These are phyloP conservation scores for Aurifilum marmelostoma DNA, from an alignment of 2,329 filamentous ascomycete genomes.

Conservation along the genomic window DNA sequence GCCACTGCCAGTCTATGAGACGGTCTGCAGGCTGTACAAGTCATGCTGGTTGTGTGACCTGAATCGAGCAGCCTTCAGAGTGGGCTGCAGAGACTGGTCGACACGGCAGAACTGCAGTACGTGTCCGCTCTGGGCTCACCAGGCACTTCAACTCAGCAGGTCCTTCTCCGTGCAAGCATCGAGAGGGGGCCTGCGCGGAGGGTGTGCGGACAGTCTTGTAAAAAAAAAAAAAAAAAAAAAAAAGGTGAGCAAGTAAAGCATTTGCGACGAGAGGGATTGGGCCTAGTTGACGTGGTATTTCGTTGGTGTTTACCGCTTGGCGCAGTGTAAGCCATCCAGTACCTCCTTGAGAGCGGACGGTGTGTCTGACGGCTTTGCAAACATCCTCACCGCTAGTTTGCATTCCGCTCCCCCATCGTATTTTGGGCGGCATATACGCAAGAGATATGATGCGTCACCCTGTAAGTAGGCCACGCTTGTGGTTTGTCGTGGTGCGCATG, in stretches of 20 bases:
- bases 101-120: slow-evolving; percentile 1
- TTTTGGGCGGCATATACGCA: slow-evolving; percentile 21
- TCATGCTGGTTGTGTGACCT: neutral
- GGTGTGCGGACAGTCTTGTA: too few species aligned
- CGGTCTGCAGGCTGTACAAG: neutral
- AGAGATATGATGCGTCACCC: slow-evolving; percentile 11
- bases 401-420: slow-evolving; percentile 20
- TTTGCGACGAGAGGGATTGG: neutral
- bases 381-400: slow-evolving; percentile 27
- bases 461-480: neutral
- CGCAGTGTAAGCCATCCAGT: neutral
- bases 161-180: neutral
- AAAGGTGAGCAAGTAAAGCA: neutral
- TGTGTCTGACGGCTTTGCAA: slow-evolving; percentile 1
- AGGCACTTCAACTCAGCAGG: neutral
- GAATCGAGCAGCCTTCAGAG: neutral
- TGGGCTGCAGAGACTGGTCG: slow-evolving; percentile 1
- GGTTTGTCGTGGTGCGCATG: slow-evolving; percentile 4
- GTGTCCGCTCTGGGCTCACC: neutral
- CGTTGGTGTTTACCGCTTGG: neutral
- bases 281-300: neutral
- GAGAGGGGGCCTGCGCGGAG: neutral
- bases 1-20: neutral
- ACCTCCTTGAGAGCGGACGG: slow-evolving; percentile 3
- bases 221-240: neutral